Conservation (phyloP, 129 eudicot genomes). For the Chrysanthemum makinoi region DNA sequence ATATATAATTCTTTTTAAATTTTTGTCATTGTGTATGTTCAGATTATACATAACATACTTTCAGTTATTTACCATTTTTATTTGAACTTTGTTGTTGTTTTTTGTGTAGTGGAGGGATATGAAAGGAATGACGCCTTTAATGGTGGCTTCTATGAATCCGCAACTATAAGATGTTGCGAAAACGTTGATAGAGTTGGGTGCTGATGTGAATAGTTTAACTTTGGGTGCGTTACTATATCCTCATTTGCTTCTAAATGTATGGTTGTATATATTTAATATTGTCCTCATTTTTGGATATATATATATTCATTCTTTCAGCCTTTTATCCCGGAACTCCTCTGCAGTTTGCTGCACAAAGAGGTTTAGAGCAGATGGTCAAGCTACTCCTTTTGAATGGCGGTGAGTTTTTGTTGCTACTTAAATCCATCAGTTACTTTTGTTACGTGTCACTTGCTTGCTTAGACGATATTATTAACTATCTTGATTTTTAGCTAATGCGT, state of each 20-base stretch:
- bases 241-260: not conserved
- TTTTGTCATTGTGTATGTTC: not conserved
- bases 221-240: conserved; percentile 40
- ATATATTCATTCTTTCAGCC: conserved; percentile 41
- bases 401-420: conserved; percentile 29
- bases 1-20: not conserved
- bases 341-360: conserved; percentile 96
- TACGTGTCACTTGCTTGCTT: not conserved
- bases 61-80: not conserved
- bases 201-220: conserved; percentile 79
- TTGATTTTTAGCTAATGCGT: conserved; percentile 72
- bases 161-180: conserved; percentile 63
- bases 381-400: conserved; percentile 88
- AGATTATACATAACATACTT: not conserved
- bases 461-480: not conserved
- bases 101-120: conserved; percentile 72
- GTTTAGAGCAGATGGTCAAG: conserved; percentile 74
- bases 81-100: conserved; percentile 13
- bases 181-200: conserved; percentile 87
- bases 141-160: conserved; percentile 73
- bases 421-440: not conserved
- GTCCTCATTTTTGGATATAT: too few relatives aligned
- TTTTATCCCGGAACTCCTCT: conserved; percentile 87
- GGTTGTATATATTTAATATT: too few relatives aligned
- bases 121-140: conserved; percentile 89